Conservation (phyloP, 1,284 basidiomycete species). For the Meripilus lineatus region DNA sequence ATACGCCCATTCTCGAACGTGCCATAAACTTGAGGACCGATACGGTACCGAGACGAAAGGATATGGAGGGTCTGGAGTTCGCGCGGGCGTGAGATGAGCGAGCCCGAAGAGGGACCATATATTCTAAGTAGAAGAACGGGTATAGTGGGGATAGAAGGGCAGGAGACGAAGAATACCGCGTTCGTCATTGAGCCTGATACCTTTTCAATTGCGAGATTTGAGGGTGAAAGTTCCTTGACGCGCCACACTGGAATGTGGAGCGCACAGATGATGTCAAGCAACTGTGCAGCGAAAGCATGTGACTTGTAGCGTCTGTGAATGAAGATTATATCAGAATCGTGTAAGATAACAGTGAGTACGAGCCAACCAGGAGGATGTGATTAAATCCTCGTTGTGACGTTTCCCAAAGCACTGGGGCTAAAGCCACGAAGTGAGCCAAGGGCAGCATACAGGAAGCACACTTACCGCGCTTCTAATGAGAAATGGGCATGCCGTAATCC, state of each 20-base stretch:
- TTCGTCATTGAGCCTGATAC: conserved; percentile 93
- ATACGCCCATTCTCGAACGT: conserved; percentile 92
- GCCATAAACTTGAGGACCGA: conserved; percentile 89
- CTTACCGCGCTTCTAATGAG: conserved; percentile 73
- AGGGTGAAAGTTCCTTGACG: conserved; percentile 37
- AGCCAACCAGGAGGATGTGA: conserved; percentile 8
- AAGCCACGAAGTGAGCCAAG: conserved; percentile 17
- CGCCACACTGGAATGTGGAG: conserved; percentile 59
- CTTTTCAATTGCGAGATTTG: conserved; percentile 63
- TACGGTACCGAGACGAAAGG: conserved; percentile 79
- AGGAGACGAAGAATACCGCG: conserved; percentile 90
- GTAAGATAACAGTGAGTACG: not conserved
- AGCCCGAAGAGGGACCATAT: conserved; percentile 83
- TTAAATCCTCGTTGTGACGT: conserved; percentile 19
- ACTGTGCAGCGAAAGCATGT: conserved; percentile 47
- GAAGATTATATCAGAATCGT: conserved; percentile 4
- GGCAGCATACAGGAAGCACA: conserved; percentile 12
- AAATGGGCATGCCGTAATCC: conserved; percentile 60
- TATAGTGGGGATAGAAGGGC: conserved; percentile 42
- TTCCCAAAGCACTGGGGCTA: conserved; percentile 14
- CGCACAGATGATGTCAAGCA: conserved; percentile 50
- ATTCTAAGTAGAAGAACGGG: conserved; percentile 81
- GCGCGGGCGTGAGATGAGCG: conserved; percentile 78
- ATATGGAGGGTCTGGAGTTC: conserved; percentile 86
- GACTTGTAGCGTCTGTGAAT: conserved; percentile 62